These are phyloP conservation scores for Pestalotiopsis sp. DNA, from an alignment of 2,329 filamentous ascomycete species.

Conservation along the genomic window DNA sequence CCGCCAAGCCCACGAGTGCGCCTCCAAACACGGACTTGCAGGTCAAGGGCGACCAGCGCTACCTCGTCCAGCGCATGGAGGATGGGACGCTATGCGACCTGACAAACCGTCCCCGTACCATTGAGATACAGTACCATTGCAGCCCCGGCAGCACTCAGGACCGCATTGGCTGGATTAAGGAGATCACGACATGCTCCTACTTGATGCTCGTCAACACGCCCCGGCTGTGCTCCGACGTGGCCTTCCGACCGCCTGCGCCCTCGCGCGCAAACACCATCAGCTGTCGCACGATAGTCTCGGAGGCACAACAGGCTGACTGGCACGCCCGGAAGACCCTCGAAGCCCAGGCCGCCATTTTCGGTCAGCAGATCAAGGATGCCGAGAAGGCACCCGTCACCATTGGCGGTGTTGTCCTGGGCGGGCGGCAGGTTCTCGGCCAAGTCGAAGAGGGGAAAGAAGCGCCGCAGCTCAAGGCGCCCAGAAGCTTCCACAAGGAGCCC, in stretches of 20 bases:
- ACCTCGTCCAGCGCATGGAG: slow-evolving; percentile 80
- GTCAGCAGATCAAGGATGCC: slow-evolving; percentile 24
- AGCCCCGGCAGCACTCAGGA: slow-evolving; percentile 73
- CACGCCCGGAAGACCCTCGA: slow-evolving; percentile 39
- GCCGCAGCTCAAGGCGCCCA: slow-evolving; percentile 48
- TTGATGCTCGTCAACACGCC: slow-evolving; percentile 93
- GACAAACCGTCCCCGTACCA: slow-evolving; percentile 77
- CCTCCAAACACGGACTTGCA: slow-evolving; percentile 68
- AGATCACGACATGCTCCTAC: slow-evolving; percentile 88
- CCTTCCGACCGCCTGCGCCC: slow-evolving; percentile 81
- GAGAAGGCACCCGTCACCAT: slow-evolving; percentile 40
- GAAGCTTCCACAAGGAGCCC: slow-evolving; percentile 35
- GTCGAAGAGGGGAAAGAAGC: slow-evolving; percentile 52
- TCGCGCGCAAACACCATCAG: slow-evolving; percentile 76
- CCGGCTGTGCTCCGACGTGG: slow-evolving; percentile 82
- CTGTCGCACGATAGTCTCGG: slow-evolving; percentile 71
- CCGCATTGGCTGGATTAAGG: slow-evolving; percentile 90
- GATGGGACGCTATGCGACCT: slow-evolving; percentile 85
- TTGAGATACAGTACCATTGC: slow-evolving; percentile 83
- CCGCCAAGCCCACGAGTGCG: slow-evolving; percentile 20
- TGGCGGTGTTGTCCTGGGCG: slow-evolving; percentile 58
- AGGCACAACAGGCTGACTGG: slow-evolving; percentile 49
- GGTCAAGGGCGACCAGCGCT: slow-evolving; percentile 81
- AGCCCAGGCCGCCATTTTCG: slow-evolving; percentile 39
- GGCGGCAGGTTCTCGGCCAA: slow-evolving; percentile 49